Percentiles rank a stretch among this genome's conserved stretches.
Evolutionary conservation across 257 asterid species (phyloP).

Genomic region (Salvia rosmarinus): DNA sequence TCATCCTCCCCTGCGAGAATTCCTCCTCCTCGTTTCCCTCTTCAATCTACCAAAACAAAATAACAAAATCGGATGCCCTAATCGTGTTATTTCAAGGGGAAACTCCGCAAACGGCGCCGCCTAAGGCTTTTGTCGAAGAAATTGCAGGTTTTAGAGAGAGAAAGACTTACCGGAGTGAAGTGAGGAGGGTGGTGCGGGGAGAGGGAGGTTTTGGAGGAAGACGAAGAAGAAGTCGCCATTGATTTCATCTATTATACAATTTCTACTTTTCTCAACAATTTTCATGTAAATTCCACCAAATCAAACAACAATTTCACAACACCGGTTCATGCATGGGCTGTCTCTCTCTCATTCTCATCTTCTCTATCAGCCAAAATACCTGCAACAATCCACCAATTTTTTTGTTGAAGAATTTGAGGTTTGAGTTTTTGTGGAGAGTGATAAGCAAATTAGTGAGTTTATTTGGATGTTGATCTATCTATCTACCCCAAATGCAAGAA

Average conservation of each 20-base stretch:
- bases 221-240: constrained; percentile 62
- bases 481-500: constrained; percentile 47
- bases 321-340: constrained; percentile 27
- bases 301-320: neutral
- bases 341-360: constrained; percentile 34
- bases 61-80: too few species aligned
- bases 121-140: too few species aligned
- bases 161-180: constrained; percentile 71
- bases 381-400: constrained; percentile 34
- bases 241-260: constrained; percentile 34
- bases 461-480: constrained; percentile 39
- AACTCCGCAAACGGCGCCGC: too few species aligned
- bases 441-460: neutral
- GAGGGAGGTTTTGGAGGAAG: constrained; percentile 49
- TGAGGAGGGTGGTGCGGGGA: constrained; percentile 76
- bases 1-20: constrained; percentile 59
- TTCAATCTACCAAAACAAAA: constrained; percentile 54
- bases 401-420: constrained; percentile 6
- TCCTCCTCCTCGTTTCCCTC: constrained; percentile 95
- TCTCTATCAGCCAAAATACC: constrained; percentile 36
- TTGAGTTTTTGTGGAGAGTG: constrained; percentile 40
- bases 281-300: neutral
- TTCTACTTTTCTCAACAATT: neutral
- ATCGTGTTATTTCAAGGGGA: too few species aligned
- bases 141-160: neutral